A percentile compares a stretch with the other conserved stretches of the same genome.
These are phyloP conservation scores for Fraxinus pennsylvanica DNA, from an alignment of 257 asterid genomes.

Conservation along the genomic window DNA sequence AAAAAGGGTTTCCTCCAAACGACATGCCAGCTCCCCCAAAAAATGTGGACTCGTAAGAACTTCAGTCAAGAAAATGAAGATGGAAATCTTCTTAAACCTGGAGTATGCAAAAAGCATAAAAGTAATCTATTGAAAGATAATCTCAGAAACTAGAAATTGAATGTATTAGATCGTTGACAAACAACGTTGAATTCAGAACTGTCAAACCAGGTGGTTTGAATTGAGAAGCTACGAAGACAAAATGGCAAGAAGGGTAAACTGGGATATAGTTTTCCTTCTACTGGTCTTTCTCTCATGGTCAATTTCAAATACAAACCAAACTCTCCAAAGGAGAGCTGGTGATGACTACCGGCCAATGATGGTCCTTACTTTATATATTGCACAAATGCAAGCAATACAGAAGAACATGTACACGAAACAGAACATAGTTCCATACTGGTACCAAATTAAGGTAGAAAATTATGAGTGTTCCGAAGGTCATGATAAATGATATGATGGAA, in stretches of 20 bases:
- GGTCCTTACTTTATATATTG: background rate
- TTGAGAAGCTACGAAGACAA: background rate
- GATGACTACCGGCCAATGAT: background rate
- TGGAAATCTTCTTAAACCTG: background rate
- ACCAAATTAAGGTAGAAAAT: background rate
- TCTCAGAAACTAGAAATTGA: no score
- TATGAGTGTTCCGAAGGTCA: background rate
- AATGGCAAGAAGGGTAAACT: background rate
- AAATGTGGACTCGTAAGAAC: background rate
- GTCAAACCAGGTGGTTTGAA: background rate
- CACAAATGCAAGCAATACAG: background rate
- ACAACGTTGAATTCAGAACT: no score
- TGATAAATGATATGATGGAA: background rate
- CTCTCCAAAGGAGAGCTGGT: background rate
- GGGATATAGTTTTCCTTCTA: background rate
- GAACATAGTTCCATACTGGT: background rate
- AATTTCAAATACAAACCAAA: background rate
- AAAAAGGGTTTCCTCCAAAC: no score
- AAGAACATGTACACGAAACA: background rate
- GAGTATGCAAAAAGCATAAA: background rate
- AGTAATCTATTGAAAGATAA: background rate
- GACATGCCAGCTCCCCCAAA: background rate
- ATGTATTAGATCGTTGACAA: background rate
- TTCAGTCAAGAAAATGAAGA: background rate
- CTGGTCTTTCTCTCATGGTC: background rate